These are phyloP conservation scores for Macadamia tetraphylla DNA, from an alignment of 164 flowering plant species.

Conservation along the genomic window DNA sequence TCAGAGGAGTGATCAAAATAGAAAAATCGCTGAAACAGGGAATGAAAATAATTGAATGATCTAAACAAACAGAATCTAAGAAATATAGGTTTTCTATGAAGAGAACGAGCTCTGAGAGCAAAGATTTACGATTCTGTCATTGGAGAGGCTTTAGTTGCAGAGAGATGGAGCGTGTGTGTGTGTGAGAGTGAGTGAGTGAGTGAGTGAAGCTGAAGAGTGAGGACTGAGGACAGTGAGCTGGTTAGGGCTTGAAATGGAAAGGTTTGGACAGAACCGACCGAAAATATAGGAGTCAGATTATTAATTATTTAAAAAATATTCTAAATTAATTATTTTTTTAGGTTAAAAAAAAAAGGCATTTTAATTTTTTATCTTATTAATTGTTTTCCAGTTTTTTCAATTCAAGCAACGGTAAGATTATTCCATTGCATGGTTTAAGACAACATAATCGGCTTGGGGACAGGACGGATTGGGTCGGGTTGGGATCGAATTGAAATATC, in stretches of 20 bases:
- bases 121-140: slow-evolving; percentile 9
- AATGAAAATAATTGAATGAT: not conserved
- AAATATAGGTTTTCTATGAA: not conserved
- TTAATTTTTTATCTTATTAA: no score
- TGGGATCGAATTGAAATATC: no score
- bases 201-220: not conserved
- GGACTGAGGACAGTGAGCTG: not conserved
- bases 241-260: no score
- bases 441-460: no score
- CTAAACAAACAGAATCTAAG: not conserved
- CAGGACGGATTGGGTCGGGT: no score
- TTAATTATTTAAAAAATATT: not conserved
- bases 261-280: slow-evolving; percentile 10
- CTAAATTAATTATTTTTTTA: no score
- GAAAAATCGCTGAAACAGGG: not conserved
- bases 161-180: not conserved
- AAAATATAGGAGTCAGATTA: slow-evolving; percentile 10
- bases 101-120: not conserved
- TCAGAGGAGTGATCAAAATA: not conserved
- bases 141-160: slow-evolving; percentile 14
- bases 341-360: no score
- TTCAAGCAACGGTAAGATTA: not conserved
- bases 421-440: not conserved
- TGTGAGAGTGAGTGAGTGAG: no score
- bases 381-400: no score